Base-by-base conservation (phyloP, 2,329 filamentous ascomycete genomes). In the Bipolaris victoriae region DNA sequence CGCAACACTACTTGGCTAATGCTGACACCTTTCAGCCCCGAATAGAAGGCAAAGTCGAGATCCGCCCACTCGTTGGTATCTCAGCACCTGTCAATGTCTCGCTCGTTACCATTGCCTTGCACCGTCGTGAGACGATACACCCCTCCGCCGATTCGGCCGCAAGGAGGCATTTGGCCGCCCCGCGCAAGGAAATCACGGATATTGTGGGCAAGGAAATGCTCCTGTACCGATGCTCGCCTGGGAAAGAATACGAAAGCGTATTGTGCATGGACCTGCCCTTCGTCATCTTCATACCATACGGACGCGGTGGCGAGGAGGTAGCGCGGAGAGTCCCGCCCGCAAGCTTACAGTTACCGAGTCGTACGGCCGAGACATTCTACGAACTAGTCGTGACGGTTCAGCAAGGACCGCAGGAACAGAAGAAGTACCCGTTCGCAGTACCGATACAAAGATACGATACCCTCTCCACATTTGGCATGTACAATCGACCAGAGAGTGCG, bases 381-480 rank as follows among this genome's bases (percentile, higher is more conserved):
- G 95, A 99, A 79, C 85, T 99, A 61, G 92, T 98, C 54, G 95
- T 99, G 49, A 96, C 90, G 49, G 90, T 99, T 20, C 94, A 98
- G 73, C 94, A 98, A 77, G 92, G 93, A 3, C 88, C 90, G 67
- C 87, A 87, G 68, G 87, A 91, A 60, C 92, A 97, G 78, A 92
- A 91, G 78, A 96, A 96, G 78, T 95, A 96, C 77, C 83, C 88
- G 4, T 97, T 97, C 67, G 91, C 95, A 1, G 90, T 98, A 37
- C 94, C 94, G 1, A 86, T 99, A 67, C 88, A 91, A 65, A 86
- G 95, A 73, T 99, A 98, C 80, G 95, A 99, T 77, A 99, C 94
- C 1, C 82, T 99, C 47, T 97, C 93, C 40, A 98, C 95, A 1
- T 99, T 99, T 79, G 95, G 95, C 78, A 98, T 98, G 95, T 99